Base-by-base conservation (phyloP, 2,329 filamentous ascomycete genomes). In the Mycosphaerella sp. region DNA sequence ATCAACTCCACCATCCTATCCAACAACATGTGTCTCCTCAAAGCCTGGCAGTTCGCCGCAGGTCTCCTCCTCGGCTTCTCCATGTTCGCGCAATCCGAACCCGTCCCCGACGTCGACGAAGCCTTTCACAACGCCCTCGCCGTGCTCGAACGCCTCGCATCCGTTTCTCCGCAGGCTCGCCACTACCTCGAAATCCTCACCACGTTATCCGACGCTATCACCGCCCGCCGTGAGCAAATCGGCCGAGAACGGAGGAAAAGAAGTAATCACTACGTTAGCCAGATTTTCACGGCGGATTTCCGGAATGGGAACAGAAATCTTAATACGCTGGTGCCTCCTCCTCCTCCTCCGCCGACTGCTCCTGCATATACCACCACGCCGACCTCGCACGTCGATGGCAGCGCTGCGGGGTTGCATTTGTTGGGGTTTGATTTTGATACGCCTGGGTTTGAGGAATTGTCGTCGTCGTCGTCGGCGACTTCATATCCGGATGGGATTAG, bases 1-100 rank as follows among this genome's bases (percentile, higher is more conserved):
- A 56, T 16, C 73, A 79, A 48, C 72, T 55, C 53, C 9, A 46
- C 8, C 72, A 79, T 50, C 71, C 73, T 2, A 66, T 68, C 0
- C 44, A 77, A 0, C 7, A 81, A 81, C 49, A 80, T 81, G 79
- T 78, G 76, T 35, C 74, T 82, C 4, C 66, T 82, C 49, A 82
- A 81, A 53, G 14, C 73, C 76, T 50, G 68, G 57, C 58, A 80
- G 0, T 82, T 82, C 50, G 76, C 78, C 0, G 76, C 79, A 1
- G 79, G 78, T 0, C 64, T 82, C 0, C 73, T 82, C 0, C 68
- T 82, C 0, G 79, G 79, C 0, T 76, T 82, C 13, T 73, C 76
- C 1, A 73, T 79, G 55, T 79, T 82, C 52, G 75, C 75, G 0
- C 73, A 77, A 43, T 63, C 68, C 5, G 70, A 73, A 0, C 62